phyloP scores from a whole-genome alignment of 371 early-diverging fungal genomes.

The Haplosporangium sp. region DNA sequence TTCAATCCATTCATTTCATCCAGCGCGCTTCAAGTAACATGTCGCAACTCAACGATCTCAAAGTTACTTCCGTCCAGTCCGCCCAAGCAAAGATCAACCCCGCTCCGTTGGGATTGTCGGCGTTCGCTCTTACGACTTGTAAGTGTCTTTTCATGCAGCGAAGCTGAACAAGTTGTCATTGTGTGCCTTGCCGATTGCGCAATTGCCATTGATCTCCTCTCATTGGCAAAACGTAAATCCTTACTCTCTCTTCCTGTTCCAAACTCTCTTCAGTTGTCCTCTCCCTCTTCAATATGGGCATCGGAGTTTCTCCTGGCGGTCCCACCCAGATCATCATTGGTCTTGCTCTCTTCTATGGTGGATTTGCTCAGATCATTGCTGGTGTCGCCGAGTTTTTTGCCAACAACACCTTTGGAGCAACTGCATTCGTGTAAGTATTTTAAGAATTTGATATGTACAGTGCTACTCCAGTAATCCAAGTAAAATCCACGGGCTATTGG shows the following conservation, averaged over 20 bases:
- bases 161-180: not conserved
- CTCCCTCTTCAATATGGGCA: conserved; percentile 46
- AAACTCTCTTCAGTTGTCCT: conserved; percentile 23
- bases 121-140: conserved; percentile 81
- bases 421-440: conserved; percentile 71
- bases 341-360: conserved; percentile 82
- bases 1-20: not conserved
- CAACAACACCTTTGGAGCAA: conserved; percentile 86
- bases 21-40: not conserved
- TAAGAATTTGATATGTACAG: too few relatives aligned
- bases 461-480: too few relatives aligned
- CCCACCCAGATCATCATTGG: conserved; percentile 62
- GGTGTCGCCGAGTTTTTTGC: conserved; percentile 88
- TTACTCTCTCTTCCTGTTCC: too few relatives aligned
- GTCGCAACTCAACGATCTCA: conserved; percentile 12
- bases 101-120: conserved; percentile 78
- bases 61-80: not conserved
- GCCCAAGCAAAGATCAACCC: conserved; percentile 60
- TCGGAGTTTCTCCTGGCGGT: conserved; percentile 49
- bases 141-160: not conserved
- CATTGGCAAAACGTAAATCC: not conserved
- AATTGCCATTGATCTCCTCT: not conserved
- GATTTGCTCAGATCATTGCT: conserved; percentile 65
- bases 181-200: too few relatives aligned
- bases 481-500: too few relatives aligned